Conservation (phyloP, 1,139 yeast species). For the Lodderomyces metapsilosis region DNA sequence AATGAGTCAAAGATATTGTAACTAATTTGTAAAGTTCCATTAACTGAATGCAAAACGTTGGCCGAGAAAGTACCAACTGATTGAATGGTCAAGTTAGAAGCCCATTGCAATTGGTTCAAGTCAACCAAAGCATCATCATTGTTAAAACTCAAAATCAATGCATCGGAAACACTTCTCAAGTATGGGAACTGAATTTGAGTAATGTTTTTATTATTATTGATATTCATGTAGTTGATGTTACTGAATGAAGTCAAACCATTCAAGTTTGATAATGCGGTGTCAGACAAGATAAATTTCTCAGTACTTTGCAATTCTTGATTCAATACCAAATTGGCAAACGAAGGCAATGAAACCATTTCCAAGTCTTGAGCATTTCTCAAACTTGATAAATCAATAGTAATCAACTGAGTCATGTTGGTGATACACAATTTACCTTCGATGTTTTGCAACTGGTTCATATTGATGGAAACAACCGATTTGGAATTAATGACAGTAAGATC, state of each 20-base stretch:
- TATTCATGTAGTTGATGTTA: slow-evolving; percentile 35
- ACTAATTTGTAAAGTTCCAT: slow-evolving; percentile 42
- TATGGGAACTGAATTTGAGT: slow-evolving; percentile 34
- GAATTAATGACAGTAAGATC: slow-evolving; percentile 39
- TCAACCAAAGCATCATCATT: slow-evolving; percentile 40
- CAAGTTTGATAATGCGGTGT: slow-evolving; percentile 43
- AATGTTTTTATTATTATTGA: slow-evolving; percentile 48
- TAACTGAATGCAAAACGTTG: slow-evolving; percentile 37
- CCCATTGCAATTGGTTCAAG: slow-evolving; percentile 40
- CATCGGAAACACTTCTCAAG: slow-evolving; percentile 34
- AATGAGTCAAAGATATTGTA: slow-evolving; percentile 40
- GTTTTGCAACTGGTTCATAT: slow-evolving; percentile 28
- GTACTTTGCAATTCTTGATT: slow-evolving; percentile 39
- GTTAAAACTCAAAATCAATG: slow-evolving; percentile 44
- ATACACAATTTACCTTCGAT: slow-evolving; percentile 39
- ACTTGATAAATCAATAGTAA: slow-evolving; percentile 35
- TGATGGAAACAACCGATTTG: slow-evolving; percentile 38
- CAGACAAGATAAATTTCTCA: slow-evolving; percentile 35
- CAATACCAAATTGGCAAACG: slow-evolving; percentile 38
- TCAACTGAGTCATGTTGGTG: slow-evolving; percentile 43
- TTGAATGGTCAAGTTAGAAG: slow-evolving; percentile 46
- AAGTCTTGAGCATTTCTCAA: slow-evolving; percentile 32
- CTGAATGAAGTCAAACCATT: slow-evolving; percentile 36
- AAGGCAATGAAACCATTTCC: slow-evolving; percentile 43
- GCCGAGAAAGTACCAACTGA: slow-evolving; percentile 35